These are phyloP conservation scores for Gentiana dahurica DNA, from an alignment of 257 asterid genomes.

Conservation along the genomic window DNA sequence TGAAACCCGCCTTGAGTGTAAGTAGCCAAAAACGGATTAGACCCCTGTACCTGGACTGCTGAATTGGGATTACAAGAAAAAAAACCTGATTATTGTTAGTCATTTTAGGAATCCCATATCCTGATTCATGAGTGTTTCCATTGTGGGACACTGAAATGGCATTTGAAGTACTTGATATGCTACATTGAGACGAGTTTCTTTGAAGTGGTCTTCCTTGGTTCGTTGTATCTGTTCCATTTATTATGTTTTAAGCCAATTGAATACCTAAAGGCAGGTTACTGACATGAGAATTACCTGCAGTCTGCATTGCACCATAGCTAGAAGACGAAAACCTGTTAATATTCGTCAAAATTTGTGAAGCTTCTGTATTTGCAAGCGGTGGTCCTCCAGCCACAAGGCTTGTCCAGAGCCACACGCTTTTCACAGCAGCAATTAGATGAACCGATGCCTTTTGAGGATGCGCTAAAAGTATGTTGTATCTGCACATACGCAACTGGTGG, in stretches of 20 bases:
- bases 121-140: slow-evolving; percentile 34
- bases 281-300: slow-evolving; percentile 35
- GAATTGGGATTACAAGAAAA: slow-evolving; percentile 27
- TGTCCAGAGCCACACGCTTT: slow-evolving; percentile 94
- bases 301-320: slow-evolving; percentile 26
- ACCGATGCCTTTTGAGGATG: slow-evolving; percentile 83
- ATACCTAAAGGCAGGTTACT: slow-evolving; percentile 37
- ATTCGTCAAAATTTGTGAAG: slow-evolving; percentile 41
- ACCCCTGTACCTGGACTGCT: slow-evolving; percentile 29
- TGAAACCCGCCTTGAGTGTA: slow-evolving; percentile 32
- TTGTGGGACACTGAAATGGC: slow-evolving; percentile 35
- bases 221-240: slow-evolving; percentile 46
- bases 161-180: slow-evolving; percentile 40
- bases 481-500: slow-evolving; percentile 84
- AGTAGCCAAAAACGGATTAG: slow-evolving; percentile 24
- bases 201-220: slow-evolving; percentile 25
- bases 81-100: slow-evolving; percentile 41
- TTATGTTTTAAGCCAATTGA: slow-evolving; percentile 52
- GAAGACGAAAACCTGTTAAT: slow-evolving; percentile 27
- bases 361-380: slow-evolving; percentile 56
- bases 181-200: slow-evolving; percentile 38
- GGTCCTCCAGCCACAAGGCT: slow-evolving; percentile 72
- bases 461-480: slow-evolving; percentile 84
- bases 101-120: slow-evolving; percentile 50
- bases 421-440: slow-evolving; percentile 83